Evolutionary conservation across 108 stramenopile genomes (phyloP), one percentile per base, ranked within the genome.

Genomic region (Cylindrotheca closterium): DNA sequence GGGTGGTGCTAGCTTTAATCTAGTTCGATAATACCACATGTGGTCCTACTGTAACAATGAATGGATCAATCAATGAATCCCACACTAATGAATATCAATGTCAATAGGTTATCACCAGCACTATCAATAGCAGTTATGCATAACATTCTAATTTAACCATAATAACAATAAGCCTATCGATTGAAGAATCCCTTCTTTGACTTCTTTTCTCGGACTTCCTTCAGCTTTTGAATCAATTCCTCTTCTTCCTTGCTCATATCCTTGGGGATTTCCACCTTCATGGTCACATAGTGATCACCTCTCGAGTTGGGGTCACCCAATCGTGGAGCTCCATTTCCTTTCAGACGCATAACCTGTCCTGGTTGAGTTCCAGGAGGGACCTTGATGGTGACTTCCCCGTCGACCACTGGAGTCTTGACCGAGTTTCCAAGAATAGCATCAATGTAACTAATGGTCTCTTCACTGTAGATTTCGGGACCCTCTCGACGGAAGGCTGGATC

Each of bases 321-420:
- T 52, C 79, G 54, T 17, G 96, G 96, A 12, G 95, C 93, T 25
- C 92, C 98, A 62, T 95, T 96, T 32, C 92, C 92, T 58, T 89
- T 89, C 31, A 98, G 74, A 32, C 96, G 77, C 84, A 98, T 95
- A 22, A 96, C 92, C 65, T 93, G 89, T n/a, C 89, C 96, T 17
- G 98, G 98, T 65, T 98, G 98, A 29, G 96, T 97, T 18, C 98
- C 98, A 19, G 94, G 79, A 1, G 98, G 98, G 8, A 98, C 89
- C 79, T 97, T 93, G 66, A 97, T 96, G 63, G 96, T 96, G 21
- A 96, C 94, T 63, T 91, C 89, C 17, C 95, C 96, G 65, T 98
- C 98, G 17, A 97, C 96, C 24, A 95, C 92, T 17, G 92, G 93
- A 25, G 81, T 84, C 73, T 96, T 96, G 47, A 93, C 74, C 46